These are phyloP conservation scores for Arachnomyces sp. DNA, from an alignment of 2,329 filamentous ascomycete genomes.

Conservation along the genomic window DNA sequence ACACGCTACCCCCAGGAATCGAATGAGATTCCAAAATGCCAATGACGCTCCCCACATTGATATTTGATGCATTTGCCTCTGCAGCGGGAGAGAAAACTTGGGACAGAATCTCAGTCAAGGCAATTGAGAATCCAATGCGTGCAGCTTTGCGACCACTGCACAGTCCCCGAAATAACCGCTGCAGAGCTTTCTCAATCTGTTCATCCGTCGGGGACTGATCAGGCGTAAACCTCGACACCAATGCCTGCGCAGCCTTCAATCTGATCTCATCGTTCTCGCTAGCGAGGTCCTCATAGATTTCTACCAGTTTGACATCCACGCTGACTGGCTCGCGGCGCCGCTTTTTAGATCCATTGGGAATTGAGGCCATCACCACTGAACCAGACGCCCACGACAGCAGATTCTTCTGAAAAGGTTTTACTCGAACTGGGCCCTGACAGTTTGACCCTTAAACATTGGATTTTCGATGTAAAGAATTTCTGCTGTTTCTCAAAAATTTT, in stretches of 20 bases:
- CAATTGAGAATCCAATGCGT: slow-evolving; percentile 79
- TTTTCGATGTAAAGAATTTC: too few species aligned
- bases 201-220: slow-evolving; percentile 33
- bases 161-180: slow-evolving; percentile 73
- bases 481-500: too few species aligned
- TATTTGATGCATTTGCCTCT: slow-evolving; percentile 19
- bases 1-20: slow-evolving; percentile 42
- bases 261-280: slow-evolving; percentile 39
- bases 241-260: slow-evolving; percentile 36
- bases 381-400: too few species aligned
- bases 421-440: too few species aligned
- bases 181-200: slow-evolving; percentile 35
- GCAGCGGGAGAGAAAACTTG: slow-evolving; percentile 50
- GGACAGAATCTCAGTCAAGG: slow-evolving; percentile 69
- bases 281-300: slow-evolving; percentile 42
- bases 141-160: slow-evolving; percentile 86
- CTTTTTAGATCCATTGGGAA: slow-evolving; percentile 22
- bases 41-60: slow-evolving; percentile 38
- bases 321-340: slow-evolving; percentile 33
- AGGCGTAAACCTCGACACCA: slow-evolving; percentile 37
- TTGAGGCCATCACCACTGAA: too few species aligned
- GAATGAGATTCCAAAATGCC: slow-evolving; percentile 47
- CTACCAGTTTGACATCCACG: slow-evolving; percentile 38
- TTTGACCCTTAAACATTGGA: too few species aligned
- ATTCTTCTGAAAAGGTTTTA: too few species aligned